These are phyloP conservation scores for Rhizophlyctis rosea DNA, from an alignment of 192 early-diverging fungal species.

Conservation along the genomic window DNA sequence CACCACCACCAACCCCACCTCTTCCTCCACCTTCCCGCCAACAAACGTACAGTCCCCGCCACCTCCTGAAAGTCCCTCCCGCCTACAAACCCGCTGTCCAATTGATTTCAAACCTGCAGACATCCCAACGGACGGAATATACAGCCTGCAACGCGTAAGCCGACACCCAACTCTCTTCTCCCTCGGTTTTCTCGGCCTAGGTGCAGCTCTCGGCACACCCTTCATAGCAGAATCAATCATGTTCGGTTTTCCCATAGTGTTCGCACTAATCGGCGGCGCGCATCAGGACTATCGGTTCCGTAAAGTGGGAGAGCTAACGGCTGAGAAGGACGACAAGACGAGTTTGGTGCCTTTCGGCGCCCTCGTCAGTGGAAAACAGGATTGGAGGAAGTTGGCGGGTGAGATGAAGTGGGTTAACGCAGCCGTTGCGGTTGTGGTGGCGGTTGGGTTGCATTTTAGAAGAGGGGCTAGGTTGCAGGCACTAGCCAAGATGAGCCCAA, in stretches of 20 bases:
- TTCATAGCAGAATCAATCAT: constrained; percentile 19
- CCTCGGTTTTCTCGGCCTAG: constrained; percentile 17
- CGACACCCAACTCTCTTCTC: too few species aligned
- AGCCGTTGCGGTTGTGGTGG: constrained; percentile 17
- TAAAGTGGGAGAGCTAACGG: constrained; percentile 7
- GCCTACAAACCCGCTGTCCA: too few species aligned
- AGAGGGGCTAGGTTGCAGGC: too few species aligned
- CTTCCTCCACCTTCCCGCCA: too few species aligned
- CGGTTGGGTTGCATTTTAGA: constrained; percentile 15
- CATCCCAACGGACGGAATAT: too few species aligned
- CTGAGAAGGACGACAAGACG: constrained; percentile 12
- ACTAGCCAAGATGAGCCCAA: too few species aligned
- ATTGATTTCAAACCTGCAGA: too few species aligned
- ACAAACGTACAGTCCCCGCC: too few species aligned
- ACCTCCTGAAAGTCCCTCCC: too few species aligned
- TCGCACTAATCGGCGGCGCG: constrained; percentile 36
- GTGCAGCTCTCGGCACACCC: constrained; percentile 23
- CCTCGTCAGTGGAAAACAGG: constrained; percentile 23
- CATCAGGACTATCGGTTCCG: constrained; percentile 32
- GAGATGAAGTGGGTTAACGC: constrained; percentile 35
- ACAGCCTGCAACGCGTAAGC: too few species aligned
- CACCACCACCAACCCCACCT: too few species aligned
- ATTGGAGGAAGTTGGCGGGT: constrained; percentile 12
- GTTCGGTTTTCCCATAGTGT: constrained; percentile 31
- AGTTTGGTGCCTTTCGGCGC: constrained; percentile 32